These are phyloP conservation scores for Papilionanthe hybrid DNA, from an alignment of 116 monocot species.

Conservation along the genomic window DNA sequence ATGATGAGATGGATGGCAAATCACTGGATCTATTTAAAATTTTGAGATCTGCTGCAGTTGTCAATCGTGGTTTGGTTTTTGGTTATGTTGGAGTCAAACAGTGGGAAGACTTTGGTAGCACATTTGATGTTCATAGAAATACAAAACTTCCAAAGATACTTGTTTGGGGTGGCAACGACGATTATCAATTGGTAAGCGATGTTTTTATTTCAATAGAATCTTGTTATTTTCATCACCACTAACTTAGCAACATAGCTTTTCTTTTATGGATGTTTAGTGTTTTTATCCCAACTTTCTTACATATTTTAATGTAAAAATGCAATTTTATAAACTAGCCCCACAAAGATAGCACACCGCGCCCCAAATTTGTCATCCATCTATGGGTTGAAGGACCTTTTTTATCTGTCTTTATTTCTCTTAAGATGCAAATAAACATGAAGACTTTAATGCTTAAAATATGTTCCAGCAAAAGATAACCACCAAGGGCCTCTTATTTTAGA, in stretches of 20 bases:
- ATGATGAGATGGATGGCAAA: slow-evolving; percentile 59
- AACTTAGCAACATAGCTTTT: background rate
- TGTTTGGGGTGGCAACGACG: slow-evolving; percentile 83
- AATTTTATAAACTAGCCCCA: too few relatives aligned
- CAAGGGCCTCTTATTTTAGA: too few relatives aligned
- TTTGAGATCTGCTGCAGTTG: slow-evolving; percentile 78
- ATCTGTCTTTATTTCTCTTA: too few relatives aligned
- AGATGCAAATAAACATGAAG: too few relatives aligned
- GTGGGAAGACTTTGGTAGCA: slow-evolving; percentile 81
- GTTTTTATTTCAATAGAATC: background rate
- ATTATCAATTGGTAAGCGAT: slow-evolving; percentile 70
- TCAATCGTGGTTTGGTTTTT: slow-evolving; percentile 90
- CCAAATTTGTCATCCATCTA: too few relatives aligned
- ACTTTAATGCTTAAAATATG: too few relatives aligned
- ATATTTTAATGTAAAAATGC: background rate
- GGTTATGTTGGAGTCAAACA: slow-evolving; percentile 82
- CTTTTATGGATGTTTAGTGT: background rate
- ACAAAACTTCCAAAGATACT: slow-evolving; percentile 65
- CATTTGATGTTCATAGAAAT: slow-evolving; percentile 53
- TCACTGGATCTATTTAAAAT: slow-evolving; percentile 51
- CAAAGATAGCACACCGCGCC: too few relatives aligned
- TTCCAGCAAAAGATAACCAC: too few relatives aligned
- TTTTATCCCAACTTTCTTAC: background rate
- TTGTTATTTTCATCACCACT: background rate
- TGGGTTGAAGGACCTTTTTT: too few relatives aligned